Conservation (phyloP, 2,329 filamentous ascomycete genomes). For the Daldinia eschscholtzii region DNA sequence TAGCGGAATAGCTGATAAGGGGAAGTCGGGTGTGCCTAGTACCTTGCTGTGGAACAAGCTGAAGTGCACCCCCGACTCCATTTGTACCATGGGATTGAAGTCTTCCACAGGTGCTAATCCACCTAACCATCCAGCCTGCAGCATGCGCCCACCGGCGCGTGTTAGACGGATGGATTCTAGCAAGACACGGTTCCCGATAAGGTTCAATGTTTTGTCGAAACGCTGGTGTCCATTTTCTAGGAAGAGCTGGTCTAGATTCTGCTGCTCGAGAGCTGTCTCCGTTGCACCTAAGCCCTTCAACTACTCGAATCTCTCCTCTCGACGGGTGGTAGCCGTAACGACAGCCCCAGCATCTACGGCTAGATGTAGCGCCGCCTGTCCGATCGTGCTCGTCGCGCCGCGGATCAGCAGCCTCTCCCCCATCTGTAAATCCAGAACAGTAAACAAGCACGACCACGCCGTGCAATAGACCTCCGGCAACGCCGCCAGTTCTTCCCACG, state of each 20-base stretch:
- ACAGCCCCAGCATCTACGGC: not conserved
- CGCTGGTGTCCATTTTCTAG: not conserved
- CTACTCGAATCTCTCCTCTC: not conserved
- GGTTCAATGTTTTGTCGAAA: not conserved
- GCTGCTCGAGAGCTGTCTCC: not conserved
- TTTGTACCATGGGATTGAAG: slow-evolving; percentile 60
- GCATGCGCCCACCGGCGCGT: not conserved
- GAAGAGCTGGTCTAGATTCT: not conserved
- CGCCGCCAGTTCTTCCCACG: slow-evolving; percentile 57
- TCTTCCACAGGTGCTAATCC: slow-evolving; percentile 46
- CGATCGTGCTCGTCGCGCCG: not conserved
- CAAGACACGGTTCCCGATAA: not conserved
- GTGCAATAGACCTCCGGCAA: slow-evolving; percentile 58
- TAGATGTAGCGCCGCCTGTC: not conserved
- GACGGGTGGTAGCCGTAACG: not conserved
- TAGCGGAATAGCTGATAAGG: slow-evolving; percentile 56
- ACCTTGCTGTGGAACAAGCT: slow-evolving; percentile 59
- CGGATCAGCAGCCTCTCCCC: not conserved
- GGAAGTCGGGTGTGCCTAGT: slow-evolving; percentile 54
- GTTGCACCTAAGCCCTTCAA: not conserved
- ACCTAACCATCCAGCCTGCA: not conserved
- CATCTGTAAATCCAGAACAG: slow-evolving; percentile 48
- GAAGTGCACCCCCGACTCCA: slow-evolving; percentile 61
- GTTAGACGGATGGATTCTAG: not conserved
- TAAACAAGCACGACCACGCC: slow-evolving; percentile 57